These are phyloP conservation scores for Candida frijolesensis DNA, from an alignment of 1,139 yeast species.

Conservation along the genomic window DNA sequence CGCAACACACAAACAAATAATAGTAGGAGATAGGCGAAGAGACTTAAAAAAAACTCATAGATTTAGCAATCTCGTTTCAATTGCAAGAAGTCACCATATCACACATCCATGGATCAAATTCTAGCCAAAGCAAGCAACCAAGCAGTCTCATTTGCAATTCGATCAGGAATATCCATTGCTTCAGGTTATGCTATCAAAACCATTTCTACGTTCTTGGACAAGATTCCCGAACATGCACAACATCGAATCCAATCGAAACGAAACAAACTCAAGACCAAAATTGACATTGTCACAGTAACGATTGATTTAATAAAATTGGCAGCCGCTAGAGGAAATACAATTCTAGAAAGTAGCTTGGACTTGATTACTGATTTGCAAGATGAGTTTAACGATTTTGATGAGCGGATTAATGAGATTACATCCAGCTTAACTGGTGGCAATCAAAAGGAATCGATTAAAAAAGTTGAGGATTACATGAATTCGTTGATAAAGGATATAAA, in stretches of 20 bases:
- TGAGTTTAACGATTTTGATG: constrained; percentile 64
- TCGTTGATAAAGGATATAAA: constrained; percentile 57
- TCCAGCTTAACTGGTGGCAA: constrained; percentile 26
- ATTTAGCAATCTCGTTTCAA: background rate
- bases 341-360: constrained; percentile 57
- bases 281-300: constrained; percentile 65
- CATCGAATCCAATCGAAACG: constrained; percentile 42
- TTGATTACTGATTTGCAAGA: constrained; percentile 58
- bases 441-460: constrained; percentile 44
- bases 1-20: too few relatives aligned
- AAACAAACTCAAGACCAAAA: constrained; percentile 57
- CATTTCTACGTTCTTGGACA: constrained; percentile 57
- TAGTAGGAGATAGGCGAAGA: background rate
- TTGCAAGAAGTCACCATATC: background rate
- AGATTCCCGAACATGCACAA: constrained; percentile 62
- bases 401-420: constrained; percentile 39
- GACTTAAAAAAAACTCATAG: background rate
- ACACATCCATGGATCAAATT: constrained; percentile 39
- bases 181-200: constrained; percentile 76
- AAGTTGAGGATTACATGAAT: constrained; percentile 54
- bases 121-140: constrained; percentile 69
- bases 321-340: constrained; percentile 73
- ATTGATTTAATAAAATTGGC: constrained; percentile 70
- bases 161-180: constrained; percentile 77
- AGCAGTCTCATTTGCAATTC: constrained; percentile 77